Base-by-base conservation (phyloP, 176 grass and related monocot genomes). In the Leersia perrieri region DNA sequence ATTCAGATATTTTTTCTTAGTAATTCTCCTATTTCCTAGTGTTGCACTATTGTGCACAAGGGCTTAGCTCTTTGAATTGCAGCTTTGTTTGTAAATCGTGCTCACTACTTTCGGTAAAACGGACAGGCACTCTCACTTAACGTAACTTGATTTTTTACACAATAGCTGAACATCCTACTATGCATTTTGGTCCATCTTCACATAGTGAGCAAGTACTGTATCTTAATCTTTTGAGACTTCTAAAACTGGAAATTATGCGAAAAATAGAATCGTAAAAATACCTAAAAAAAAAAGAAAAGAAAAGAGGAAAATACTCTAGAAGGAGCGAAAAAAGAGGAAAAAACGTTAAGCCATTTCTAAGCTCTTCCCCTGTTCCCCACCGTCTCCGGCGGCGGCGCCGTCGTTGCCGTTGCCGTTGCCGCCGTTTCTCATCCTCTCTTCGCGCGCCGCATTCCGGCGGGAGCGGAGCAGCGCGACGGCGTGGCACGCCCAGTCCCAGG, bases 401-500 rank as follows among this genome's bases (percentile, higher is more conserved):
- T 34, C 78, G 74, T 32, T 44, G 16, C 40, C 36, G 44, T n/a
- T n/a, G n/a, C n/a, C n/a, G n/a, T n/a, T n/a, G n/a, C n/a, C n/a
- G n/a, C n/a, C n/a, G n/a, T n/a, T n/a, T n/a, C 36, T 12, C 11
- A 28, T 64, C 42, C 58, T 60, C 38, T 81, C 71, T 25, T 28
- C 84, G 51, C 58, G 72, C 49, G 58, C 47, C 15, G 5, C 74
- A 30, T 80, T 74, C 34, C 70, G 2, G 25, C 60, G 84, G 65
- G 53, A 75, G 1, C 73, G 63, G 23, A 90, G 40, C 60, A 10
- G 65, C 5, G 2, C 35, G 10, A 70, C 32, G 20, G 35, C 89
- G 0, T 60, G 5, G 38, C 72, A 66, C 8, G 79, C 85, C 90
- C 93, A 90, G 66, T 96, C 93, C 82, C 82, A 89, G 1, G 81